phyloP scores from a whole-genome alignment of 768 basidiomycete genomes.

The Tylopilus felleus region DNA sequence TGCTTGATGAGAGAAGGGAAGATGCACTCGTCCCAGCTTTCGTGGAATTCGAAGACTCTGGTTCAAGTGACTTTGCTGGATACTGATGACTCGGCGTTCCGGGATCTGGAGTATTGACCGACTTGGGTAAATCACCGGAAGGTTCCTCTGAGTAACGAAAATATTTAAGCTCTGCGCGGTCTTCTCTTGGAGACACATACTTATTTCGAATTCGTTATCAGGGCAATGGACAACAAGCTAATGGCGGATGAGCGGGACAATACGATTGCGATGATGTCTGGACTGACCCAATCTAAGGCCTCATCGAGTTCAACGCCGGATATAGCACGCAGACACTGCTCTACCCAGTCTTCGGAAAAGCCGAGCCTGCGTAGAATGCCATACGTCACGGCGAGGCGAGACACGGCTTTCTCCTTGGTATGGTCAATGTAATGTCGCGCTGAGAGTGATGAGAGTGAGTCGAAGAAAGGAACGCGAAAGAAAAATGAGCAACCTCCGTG shows the following conservation, averaged over 20 bases:
- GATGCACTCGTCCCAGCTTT: slow-evolving; percentile 42
- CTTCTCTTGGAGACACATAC: slow-evolving; percentile 14
- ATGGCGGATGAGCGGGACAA: slow-evolving; percentile 5
- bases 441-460: slow-evolving; percentile 4
- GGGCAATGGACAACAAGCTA: slow-evolving; percentile 67
- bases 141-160: slow-evolving; percentile 8
- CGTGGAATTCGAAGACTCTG: slow-evolving; percentile 7
- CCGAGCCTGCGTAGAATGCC: slow-evolving; percentile 77
- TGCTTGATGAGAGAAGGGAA: slow-evolving; percentile 35
- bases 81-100: background rate
- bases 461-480: background rate
- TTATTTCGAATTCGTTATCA: slow-evolving; percentile 52
- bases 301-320: slow-evolving; percentile 77
- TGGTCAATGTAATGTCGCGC: slow-evolving; percentile 40
- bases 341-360: slow-evolving; percentile 64
- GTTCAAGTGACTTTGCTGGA: background rate
- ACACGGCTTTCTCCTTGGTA: slow-evolving; percentile 66
- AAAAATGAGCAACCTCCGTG: slow-evolving; percentile 28
- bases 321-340: slow-evolving; percentile 66
- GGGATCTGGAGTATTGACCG: background rate
- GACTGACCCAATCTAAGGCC: slow-evolving; percentile 84
- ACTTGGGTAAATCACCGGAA: slow-evolving; percentile 11
- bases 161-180: background rate
- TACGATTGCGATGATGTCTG: background rate
- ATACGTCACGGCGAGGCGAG: slow-evolving; percentile 74